These are phyloP conservation scores for Hypoxylon subgilvum DNA, from an alignment of 495 filamentous ascomycete genomes.

Conservation along the genomic window DNA sequence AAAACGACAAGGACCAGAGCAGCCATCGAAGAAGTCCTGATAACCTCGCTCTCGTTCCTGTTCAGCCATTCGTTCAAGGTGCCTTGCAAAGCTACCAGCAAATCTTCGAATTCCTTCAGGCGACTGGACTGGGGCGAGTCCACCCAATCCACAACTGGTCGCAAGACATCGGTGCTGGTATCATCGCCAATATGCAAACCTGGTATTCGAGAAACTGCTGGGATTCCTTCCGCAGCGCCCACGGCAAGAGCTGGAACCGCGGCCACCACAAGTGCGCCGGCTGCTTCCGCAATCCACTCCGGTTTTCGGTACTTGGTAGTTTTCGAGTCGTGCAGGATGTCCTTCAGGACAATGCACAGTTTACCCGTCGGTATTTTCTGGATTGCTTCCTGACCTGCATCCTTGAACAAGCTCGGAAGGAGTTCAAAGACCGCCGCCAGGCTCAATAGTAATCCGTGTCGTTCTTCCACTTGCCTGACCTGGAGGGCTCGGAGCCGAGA, in stretches of 20 bases:
- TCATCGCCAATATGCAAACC: conserved; percentile 24
- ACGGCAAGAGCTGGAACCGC: conserved; percentile 47
- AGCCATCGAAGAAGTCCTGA: conserved; percentile 50
- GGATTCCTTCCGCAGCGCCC: background rate
- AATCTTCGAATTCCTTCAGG: conserved; percentile 21
- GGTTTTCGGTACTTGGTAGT: conserved; percentile 62
- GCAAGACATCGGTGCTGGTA: background rate
- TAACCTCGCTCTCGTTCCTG: conserved; percentile 50
- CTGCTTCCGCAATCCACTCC: conserved; percentile 71
- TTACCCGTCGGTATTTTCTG: conserved; percentile 15
- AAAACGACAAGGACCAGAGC: conserved; percentile 50
- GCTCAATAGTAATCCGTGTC: conserved; percentile 71
- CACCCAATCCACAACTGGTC: conserved; percentile 14
- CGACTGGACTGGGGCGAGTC: conserved; percentile 7
- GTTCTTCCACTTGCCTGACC: conserved; percentile 66
- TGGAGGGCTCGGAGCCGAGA: conserved; percentile 55
- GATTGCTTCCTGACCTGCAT: conserved; percentile 1
- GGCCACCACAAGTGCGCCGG: conserved; percentile 61
- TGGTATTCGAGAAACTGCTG: background rate
- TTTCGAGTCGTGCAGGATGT: conserved; percentile 45
- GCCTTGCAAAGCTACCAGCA: conserved; percentile 31
- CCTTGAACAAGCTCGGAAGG: conserved; percentile 39
- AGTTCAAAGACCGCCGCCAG: conserved; percentile 56
- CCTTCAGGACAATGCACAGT: conserved; percentile 28
- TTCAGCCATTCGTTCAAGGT: conserved; percentile 49